Base-by-base conservation (phyloP, 441 rosid genomes). In the Omphalea diandra region DNA sequence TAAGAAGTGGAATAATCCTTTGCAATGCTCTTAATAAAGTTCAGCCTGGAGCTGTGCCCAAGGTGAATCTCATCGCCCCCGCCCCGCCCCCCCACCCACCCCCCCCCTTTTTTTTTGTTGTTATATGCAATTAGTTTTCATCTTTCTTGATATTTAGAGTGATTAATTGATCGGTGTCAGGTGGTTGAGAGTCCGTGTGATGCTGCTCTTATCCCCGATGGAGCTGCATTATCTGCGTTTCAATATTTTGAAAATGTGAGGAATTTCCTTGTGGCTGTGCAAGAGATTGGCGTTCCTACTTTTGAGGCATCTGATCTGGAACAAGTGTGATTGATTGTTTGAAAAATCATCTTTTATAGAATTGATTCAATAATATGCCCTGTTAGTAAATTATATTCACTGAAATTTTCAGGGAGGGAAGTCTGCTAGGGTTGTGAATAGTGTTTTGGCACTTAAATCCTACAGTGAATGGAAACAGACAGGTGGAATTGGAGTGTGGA, bases 161-260 rank as follows among this genome's bases (percentile, higher is more conserved):
- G 31, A 29, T 5, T 50, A 40, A 12, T 60, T 56, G 14, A 31
- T 38, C 14, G 20, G 29, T 70, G 59, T 57, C 68, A 94, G 98
- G 93, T 94, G 24, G 97, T 95, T 63, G 99, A 90, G 81, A 82
- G 90, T 72, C 89, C 95, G 17, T 56, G 83, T 77, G 99, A 95
- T 82, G 84, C 96, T 66, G 74, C 70, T 50, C 78, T 73, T 47
- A 78, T 86, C 49, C 87, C 97, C 17, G 97, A 95, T 81, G 99
- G 98, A 68, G 99, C 98, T 1, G 97, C 99, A 32, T 79, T 94
- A 71, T 89, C 98, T 8, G 99, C 96, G 49, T 95, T 84, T 79
- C 99, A 95, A 82, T 90, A 95, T 82, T 95, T 95, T 73, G 99
- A 95, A 84, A 92, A 95, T 70, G 89, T 88, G 65, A 86, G 98